Evolutionary conservation across 2,329 filamentous ascomycete species (phyloP).

Genomic region (Meredithiella fracta): DNA sequence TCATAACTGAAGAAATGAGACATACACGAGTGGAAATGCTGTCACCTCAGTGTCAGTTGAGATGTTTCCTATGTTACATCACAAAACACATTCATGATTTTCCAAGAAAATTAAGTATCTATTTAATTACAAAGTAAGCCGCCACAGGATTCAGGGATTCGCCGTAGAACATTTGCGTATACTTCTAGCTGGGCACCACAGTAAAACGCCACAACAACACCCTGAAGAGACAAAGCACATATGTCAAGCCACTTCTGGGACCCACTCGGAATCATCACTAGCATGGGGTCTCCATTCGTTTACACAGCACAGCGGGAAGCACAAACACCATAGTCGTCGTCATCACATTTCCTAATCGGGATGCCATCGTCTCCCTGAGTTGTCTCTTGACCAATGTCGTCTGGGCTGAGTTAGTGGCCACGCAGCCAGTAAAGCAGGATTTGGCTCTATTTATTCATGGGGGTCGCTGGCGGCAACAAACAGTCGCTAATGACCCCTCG

Average conservation of each 20-base stretch:
- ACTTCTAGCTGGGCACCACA: not conserved
- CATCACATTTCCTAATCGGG: not conserved
- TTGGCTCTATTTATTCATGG: too few species aligned
- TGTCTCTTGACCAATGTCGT: not conserved
- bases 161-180: not conserved
- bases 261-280: not conserved
- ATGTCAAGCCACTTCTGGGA: not conserved
- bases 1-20: too few species aligned
- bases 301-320: not conserved
- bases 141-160: too few species aligned
- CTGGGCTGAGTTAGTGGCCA: not conserved
- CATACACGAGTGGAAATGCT: too few species aligned
- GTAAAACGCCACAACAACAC: not conserved
- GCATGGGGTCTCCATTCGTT: not conserved
- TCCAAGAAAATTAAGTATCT: too few species aligned
- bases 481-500: not conserved
- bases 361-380: not conserved
- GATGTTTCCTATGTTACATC: too few species aligned
- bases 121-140: too few species aligned
- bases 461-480: too few species aligned
- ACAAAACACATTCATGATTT: too few species aligned
- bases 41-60: too few species aligned
- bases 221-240: not conserved
- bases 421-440: not conserved
- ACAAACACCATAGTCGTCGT: not conserved